Base-by-base conservation (phyloP, 192 early-diverging fungal genomes). In the Podila clonocystis region DNA sequence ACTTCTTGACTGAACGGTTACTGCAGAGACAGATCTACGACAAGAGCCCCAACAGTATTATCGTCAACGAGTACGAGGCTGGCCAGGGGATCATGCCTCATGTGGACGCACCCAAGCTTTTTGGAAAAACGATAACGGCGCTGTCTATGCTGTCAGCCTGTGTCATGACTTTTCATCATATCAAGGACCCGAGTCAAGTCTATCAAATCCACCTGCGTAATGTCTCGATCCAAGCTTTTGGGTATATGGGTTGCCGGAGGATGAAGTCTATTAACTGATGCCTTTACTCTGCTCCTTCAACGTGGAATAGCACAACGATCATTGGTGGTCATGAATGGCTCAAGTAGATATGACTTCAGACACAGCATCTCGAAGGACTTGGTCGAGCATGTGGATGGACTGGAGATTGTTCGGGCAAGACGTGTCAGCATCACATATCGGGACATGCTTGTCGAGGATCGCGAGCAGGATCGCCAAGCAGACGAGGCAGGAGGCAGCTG, bases 321-420 rank as follows among this genome's bases (percentile, higher is more conserved):
- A 0, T 45, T 91, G n/a, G 70, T 91, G 22, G 69, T 91, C 8
- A 82, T 92, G 82, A 86, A 72, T 24, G 85, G 80, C 11, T 77
- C 84, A 4, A 69, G 88, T 63, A 80, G 93, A 17, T 94, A 86
- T 58, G 75, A 88, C 20, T 91, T 78, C 50, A 90, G 85, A 70
- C 93, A 94, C 62, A 80, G 85, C 12, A 94, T 94, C 13, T 90
- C 91, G 1, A 94, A 94, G 68, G 83, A 91, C 62, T 22, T 72
- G 2, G 58, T 87, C 5, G 89, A 93, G 29, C 63, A 62, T 24
- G 63, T 69, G 11, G 74, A 83, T 5, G 86, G 83, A 3, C 52
- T 67, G 0, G 63, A 66, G 29, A 87, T 94, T 67, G 67, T 82
- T n/a, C 83, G 93, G 49, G 74, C 72, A n/a, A 82, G 88, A 57